Evolutionary conservation across 805 yeast genomes (phyloP), one percentile per base, ranked within the genome.

Genomic region (Brettanomyces nanus): DNA sequence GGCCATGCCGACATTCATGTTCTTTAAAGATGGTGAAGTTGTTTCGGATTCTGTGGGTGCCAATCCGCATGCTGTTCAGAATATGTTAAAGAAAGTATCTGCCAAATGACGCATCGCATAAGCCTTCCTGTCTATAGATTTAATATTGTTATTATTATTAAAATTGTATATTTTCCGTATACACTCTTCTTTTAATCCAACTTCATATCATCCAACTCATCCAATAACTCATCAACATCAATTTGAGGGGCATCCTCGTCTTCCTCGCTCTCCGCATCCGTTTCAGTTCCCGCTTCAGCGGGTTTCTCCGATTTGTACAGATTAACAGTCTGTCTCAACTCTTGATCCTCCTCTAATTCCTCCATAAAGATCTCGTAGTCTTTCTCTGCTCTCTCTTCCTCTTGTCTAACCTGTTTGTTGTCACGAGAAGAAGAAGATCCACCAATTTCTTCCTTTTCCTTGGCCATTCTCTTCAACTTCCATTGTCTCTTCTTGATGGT

Each of bases 391-490:
- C 84, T 74, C 59, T 86, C 97, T 52, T 77, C 78, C 45, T 87
- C 96, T 62, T 84, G 92, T 67, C 75, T 82, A 39, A 85, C 89
- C 46, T 76, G 81, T 65, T 87, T 81, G 3, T 76, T 68, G 44
- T 62, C 66, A 28, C 46, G 47, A 41, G 69, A 75, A 47, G 76
- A 70, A 34, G 37, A 43, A 14, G 34, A 38, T 41, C 92, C 94
- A 32, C 80, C 87, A 47, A 85, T 77, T 51, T 89, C 97, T 48
- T 77, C 75, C 65, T 89, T 95, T 65, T 92, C 97, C 56, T 73
- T 84, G 28, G 97, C 97, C 96, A 90, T 89, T 72, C 97, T 83
- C 79, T 85, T 84, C 63, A 90, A 77, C 64, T 82, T 85, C 95
- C 95, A 85, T 61, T 70, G 69, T 72, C 90, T 79, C 70, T 79